Percentiles rank a stretch among this genome's conserved stretches.
Conservation (phyloP, 495 filamentous ascomycete species). For the Aspergillus incahuasiensis region DNA sequence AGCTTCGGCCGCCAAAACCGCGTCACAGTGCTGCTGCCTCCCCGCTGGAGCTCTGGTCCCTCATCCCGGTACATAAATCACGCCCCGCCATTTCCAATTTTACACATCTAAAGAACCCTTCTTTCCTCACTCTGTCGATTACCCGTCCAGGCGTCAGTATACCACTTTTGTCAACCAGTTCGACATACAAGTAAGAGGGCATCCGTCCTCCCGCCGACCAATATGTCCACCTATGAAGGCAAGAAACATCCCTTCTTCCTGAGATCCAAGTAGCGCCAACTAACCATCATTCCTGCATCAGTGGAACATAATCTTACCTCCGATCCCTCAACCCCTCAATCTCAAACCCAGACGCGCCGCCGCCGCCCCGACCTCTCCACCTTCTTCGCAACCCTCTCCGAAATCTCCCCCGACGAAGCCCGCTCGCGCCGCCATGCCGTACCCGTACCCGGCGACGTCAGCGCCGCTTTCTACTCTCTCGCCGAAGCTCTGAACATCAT, state of each 20-base stretch:
- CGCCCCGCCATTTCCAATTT: background rate
- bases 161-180: background rate
- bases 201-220: slow-evolving; percentile 1
- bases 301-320: slow-evolving; percentile 73
- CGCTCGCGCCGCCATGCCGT: slow-evolving; percentile 53
- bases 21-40: slow-evolving; percentile 1
- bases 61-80: background rate
- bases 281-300: slow-evolving; percentile 26
- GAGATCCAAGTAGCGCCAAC: background rate
- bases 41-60: background rate
- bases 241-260: slow-evolving; percentile 10
- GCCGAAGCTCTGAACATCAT: slow-evolving; percentile 55
- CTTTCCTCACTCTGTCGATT: background rate
- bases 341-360: slow-evolving; percentile 19
- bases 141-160: background rate
- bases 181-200: background rate
- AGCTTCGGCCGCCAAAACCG: background rate
- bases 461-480: slow-evolving; percentile 55
- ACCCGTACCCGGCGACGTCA: slow-evolving; percentile 68
- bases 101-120: background rate
- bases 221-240: slow-evolving; percentile 58
- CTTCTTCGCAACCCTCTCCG: slow-evolving; percentile 74
- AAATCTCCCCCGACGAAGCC: slow-evolving; percentile 50
- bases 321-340: slow-evolving; percentile 29
- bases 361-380: slow-evolving; percentile 80